Evolutionary conservation across 2,329 filamentous ascomycete genomes (phyloP).

Genomic region (Ilyonectria robusta): DNA sequence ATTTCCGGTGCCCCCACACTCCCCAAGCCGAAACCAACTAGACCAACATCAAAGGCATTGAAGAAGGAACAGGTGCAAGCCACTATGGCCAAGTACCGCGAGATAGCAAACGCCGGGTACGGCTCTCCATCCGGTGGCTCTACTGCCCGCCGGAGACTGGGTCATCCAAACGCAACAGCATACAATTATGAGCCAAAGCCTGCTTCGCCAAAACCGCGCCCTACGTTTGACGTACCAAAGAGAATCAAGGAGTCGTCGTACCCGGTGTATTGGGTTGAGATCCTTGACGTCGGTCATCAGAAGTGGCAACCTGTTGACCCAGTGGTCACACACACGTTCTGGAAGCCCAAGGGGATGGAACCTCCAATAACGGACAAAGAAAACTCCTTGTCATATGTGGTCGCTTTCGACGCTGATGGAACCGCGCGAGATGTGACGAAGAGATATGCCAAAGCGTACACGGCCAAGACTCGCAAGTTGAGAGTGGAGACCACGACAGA

Average conservation of each 20-base stretch:
- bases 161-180: constrained; percentile 68
- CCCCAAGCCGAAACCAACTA: constrained; percentile 55
- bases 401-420: constrained; percentile 87
- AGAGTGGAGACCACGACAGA: constrained; percentile 78
- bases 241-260: constrained; percentile 78
- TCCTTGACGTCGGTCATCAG: constrained; percentile 86
- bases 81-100: constrained; percentile 58
- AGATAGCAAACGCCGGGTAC: constrained; percentile 45
- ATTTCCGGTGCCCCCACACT: constrained; percentile 66
- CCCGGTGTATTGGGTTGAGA: constrained; percentile 95
- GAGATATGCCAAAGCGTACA: constrained; percentile 89
- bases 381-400: constrained; percentile 85
- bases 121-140: constrained; percentile 50
- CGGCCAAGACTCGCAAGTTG: constrained; percentile 86
- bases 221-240: constrained; percentile 53
- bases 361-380: constrained; percentile 83
- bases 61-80: constrained; percentile 55
- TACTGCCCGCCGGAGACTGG: constrained; percentile 64
- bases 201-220: constrained; percentile 53
- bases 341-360: constrained; percentile 82
- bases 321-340: constrained; percentile 82
- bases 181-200: constrained; percentile 64
- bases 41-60: constrained; percentile 48
- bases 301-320: constrained; percentile 94
- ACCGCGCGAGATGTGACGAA: constrained; percentile 87